Evolutionary conservation across 2,329 filamentous ascomycete species (phyloP), one percentile per base, ranked within the genome.

Genomic region (Coleophoma cylindrospora): DNA sequence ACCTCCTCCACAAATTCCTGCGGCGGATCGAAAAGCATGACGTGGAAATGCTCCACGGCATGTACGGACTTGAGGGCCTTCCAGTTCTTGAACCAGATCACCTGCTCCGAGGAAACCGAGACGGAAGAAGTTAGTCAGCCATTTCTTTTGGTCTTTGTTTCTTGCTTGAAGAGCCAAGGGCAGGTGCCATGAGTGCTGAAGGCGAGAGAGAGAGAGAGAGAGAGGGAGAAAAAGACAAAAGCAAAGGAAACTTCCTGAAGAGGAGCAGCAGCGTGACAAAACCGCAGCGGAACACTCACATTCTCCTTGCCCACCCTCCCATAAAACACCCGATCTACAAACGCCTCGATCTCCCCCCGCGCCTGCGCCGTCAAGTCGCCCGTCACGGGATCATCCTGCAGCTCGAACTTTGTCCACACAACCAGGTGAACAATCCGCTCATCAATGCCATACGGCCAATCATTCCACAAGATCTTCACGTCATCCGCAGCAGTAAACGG

Each of bases 11-110:
- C 69, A 57, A 95, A 89, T 3, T 73, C 75, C 37, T 75, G 73
- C 59, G 92, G 84, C 1, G 91, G 85, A 58, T 89, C 76, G 66
- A 85, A 87, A 48, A 96, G 73, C 90, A 96, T 91, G 63, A 96
- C 86, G 68, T 97, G 92, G 64, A 97, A 94, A 66, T 97, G 92
- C 73, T 96, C 91, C 11, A 97, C 81, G 1, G 87, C 83, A 60
- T 90, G 82, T 27, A 97, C 81, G 21, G 87, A 94, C 72, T 96
- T 96, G 57, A 96, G 71, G 14, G 79, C 81, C 48, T 75, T 79
- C 90, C 91, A 96, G 63, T 97, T 97, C 73, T 88, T 89, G 71
- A 94, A 94, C 89, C 89, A 94, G 34, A 86, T 74, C 49, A 87
- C 80, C 73, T 77, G 40, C 27, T 27, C 27, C 3, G 2, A 27